Evolutionary conservation across 78 protist species (phyloP).

Genomic region (Protostelium mycophagum): DNA sequence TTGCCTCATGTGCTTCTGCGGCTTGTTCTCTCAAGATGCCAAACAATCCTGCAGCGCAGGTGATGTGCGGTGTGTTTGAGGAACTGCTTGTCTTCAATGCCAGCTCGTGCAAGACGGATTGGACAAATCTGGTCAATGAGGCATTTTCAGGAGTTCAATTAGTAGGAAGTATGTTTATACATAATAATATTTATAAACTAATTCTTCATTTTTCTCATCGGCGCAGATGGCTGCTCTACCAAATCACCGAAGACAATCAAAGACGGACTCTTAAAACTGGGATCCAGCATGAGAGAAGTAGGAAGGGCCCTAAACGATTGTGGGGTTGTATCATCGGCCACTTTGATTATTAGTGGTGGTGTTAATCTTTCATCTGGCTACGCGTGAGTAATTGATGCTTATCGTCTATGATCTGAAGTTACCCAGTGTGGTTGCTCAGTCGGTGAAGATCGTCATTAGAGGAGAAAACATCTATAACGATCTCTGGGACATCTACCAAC

Average conservation of each 20-base stretch:
- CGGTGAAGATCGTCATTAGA: not conserved
- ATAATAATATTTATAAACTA: too few species aligned
- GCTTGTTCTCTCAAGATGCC: not conserved
- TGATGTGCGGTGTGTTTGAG: not conserved
- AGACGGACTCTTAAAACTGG: not conserved
- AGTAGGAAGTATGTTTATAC: not conserved
- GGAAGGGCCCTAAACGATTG: not conserved
- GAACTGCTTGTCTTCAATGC: not conserved
- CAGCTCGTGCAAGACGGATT: not conserved
- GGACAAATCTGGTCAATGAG: not conserved
- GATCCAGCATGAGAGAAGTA: not conserved
- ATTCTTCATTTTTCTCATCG: too few species aligned
- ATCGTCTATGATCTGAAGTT: not conserved
- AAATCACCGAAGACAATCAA: not conserved
- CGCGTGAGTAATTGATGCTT: not conserved
- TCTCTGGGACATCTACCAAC: not conserved
- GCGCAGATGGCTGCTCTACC: not conserved
- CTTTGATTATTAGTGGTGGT: not conserved
- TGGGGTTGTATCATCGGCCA: not conserved
- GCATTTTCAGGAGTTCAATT: not conserved
- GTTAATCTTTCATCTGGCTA: not conserved
- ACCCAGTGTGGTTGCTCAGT: not conserved
- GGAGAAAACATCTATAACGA: not conserved
- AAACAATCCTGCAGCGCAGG: not conserved
- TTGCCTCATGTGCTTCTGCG: not conserved